Conservation (phyloP, 768 basidiomycete species). For the Suillus luteus region DNA sequence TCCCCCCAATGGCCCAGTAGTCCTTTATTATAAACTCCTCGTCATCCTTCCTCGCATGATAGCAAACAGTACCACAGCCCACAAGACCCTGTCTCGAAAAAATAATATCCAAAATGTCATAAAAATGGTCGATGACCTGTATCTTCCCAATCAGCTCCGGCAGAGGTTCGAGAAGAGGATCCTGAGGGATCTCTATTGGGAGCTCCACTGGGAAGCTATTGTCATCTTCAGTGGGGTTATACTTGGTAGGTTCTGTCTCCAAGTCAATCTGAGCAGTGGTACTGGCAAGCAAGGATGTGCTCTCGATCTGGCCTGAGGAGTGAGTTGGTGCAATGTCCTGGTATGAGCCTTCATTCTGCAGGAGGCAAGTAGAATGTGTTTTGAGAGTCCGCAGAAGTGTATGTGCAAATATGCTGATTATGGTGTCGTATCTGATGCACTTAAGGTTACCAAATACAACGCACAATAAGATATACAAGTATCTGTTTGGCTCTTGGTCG, state of each 20-base stretch:
- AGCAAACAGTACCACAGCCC: not conserved
- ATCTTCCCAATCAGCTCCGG: not conserved
- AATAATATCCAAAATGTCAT: not conserved
- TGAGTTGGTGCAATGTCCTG: too few relatives aligned
- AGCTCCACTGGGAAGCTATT: not conserved
- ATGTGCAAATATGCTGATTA: not conserved
- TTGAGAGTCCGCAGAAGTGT: not conserved
- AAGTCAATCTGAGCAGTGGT: too few relatives aligned
- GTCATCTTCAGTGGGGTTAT: too few relatives aligned
- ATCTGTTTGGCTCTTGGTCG: not conserved
- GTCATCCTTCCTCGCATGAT: not conserved
- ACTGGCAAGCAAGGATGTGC: too few relatives aligned
- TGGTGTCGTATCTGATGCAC: not conserved
- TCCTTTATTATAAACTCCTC: conserved; percentile 11
- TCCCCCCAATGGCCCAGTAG: conserved; percentile 7
- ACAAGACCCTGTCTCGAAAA: not conserved
- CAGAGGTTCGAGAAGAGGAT: not conserved
- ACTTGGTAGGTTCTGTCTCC: too few relatives aligned
- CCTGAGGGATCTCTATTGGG: not conserved
- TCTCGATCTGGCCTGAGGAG: too few relatives aligned
- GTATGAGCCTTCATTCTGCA: too few relatives aligned
- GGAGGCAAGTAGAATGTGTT: not conserved
- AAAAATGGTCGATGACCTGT: not conserved
- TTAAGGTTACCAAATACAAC: not conserved
- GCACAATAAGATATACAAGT: not conserved